Conservation (phyloP, 352 stramenopile species). For the Phytopythium cucurbitacearum region DNA sequence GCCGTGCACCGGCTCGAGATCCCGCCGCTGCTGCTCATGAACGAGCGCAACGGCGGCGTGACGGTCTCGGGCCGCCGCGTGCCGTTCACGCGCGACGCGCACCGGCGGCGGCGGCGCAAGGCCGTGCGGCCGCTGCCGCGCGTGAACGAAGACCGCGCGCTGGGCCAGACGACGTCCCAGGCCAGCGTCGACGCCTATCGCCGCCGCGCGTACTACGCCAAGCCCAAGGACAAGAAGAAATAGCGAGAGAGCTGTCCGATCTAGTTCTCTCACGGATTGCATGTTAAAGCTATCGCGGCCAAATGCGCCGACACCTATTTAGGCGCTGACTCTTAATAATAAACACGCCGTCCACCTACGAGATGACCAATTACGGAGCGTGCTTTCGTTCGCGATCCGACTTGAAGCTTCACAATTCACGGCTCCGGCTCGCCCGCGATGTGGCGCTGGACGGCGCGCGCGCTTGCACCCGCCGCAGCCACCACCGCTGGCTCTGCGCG, state of each 20-base stretch:
- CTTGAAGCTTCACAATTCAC: no score
- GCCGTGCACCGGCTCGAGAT: constrained; percentile 22
- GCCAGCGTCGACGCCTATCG: constrained; percentile 24
- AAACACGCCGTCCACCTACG: no score
- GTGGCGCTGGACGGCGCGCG: no score
- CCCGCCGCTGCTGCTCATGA: constrained; percentile 24
- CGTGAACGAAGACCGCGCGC: constrained; percentile 23
- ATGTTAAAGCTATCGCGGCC: no score
- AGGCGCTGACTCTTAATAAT: no score
- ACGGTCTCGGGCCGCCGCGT: constrained; percentile 34
- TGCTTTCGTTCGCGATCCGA: no score
- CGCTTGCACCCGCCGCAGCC: no score
- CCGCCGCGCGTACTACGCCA: constrained; percentile 32
- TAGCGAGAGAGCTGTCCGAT: neutral
- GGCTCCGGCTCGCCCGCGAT: no score
- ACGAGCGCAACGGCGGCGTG: constrained; percentile 23
- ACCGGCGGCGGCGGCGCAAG: constrained; percentile 18
- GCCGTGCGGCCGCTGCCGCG: constrained; percentile 13
- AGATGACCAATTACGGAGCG: no score
- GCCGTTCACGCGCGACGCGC: constrained; percentile 31
- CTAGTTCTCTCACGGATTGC: neutral
- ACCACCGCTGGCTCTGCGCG: no score
- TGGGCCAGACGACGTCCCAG: constrained; percentile 16
- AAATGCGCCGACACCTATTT: no score
- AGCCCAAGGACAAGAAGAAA: constrained; percentile 34